Evolutionary conservation across 1,139 yeast genomes (phyloP), one percentile per base, ranked within the genome.

Genomic region (Taphrina pruni): DNA sequence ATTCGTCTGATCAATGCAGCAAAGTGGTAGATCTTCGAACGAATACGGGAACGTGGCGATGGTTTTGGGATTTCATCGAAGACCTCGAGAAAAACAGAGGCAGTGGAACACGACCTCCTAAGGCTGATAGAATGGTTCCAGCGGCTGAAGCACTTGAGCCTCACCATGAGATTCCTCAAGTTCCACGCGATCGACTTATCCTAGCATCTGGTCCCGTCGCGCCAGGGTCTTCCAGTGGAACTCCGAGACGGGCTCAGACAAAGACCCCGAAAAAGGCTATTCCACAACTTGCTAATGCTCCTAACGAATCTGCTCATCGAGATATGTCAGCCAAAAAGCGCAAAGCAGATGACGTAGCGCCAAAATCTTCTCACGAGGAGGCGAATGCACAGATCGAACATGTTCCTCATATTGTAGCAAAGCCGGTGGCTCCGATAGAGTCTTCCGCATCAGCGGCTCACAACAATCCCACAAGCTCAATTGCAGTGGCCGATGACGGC

Each of bases 21-120:
- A 39, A 51, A 17, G 50, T 50, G 17, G 45, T 61, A n/a, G 66
- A 61, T 61, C 36, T 61, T 9, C 20, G 66, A 36, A 50, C 66
- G 11, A 61, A 52, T 36, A 61, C 66, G 12, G 46, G 45, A 8
- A 60, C 64, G n/a, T 60, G 64, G 64, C 39, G 43, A 3, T 43
- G 45, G 43, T 60, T 60, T 17, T 60, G 55, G 64, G 43, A 46
- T n/a, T 60, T 32, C 32, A 60, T 60, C 21, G 41, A 35, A 39
- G 64, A 46, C 7, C 60, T 56, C n/a, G 60, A 56, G 43, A 38
- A 39, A 26, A 32, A 38, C 26, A 21, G 60, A 17, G 48, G 48
- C 9, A 20, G 12, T 8, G 60, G 58, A 32, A 21, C 35, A 11
- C 39, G 43, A n/a, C 58, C 58, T 14, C 58, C 60, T 7, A 38